phyloP scores from a whole-genome alignment of 2,329 filamentous ascomycete species.

The Cryphonectria japonica region DNA sequence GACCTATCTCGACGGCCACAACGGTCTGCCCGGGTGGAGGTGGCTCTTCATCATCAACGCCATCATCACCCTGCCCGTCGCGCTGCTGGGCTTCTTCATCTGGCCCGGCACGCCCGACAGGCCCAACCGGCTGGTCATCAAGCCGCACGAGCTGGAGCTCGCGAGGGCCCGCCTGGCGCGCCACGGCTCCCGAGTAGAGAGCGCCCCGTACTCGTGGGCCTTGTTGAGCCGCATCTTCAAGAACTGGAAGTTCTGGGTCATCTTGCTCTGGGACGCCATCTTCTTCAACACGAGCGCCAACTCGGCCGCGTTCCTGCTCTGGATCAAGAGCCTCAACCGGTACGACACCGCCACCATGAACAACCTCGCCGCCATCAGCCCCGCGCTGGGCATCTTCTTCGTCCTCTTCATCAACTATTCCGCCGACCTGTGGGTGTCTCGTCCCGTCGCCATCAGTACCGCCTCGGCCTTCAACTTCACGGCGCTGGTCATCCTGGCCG shows the following conservation, averaged over 20 bases:
- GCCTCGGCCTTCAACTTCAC: slow-evolving; percentile 55
- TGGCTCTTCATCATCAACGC: slow-evolving; percentile 42
- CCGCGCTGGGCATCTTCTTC: slow-evolving; percentile 61
- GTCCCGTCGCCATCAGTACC: slow-evolving; percentile 58
- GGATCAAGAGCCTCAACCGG: slow-evolving; percentile 59
- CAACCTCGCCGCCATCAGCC: slow-evolving; percentile 55
- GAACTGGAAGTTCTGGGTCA: slow-evolving; percentile 53
- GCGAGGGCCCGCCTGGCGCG: slow-evolving; percentile 37
- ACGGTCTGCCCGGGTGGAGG: slow-evolving; percentile 23
- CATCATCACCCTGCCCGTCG: slow-evolving; percentile 54
- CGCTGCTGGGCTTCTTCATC: slow-evolving; percentile 51
- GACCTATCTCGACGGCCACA: slow-evolving; percentile 24
- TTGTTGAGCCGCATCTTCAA: slow-evolving; percentile 41
- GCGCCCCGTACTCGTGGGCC: slow-evolving; percentile 35
- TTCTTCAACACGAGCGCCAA: slow-evolving; percentile 60
- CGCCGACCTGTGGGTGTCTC: slow-evolving; percentile 56
- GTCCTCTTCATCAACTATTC: slow-evolving; percentile 56
- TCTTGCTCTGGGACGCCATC: slow-evolving; percentile 55
- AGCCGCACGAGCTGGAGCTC: slow-evolving; percentile 37
- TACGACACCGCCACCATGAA: slow-evolving; percentile 53
- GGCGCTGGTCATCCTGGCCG: slow-evolving; percentile 55
- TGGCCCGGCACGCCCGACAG: slow-evolving; percentile 43
- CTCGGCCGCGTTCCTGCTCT: slow-evolving; percentile 55
- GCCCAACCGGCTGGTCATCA: slow-evolving; percentile 40
- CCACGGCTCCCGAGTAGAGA: slow-evolving; percentile 25